Evolutionary conservation across 768 basidiomycete genomes (phyloP), one percentile per base, ranked within the genome.

Genomic region (Trametes punicea): DNA sequence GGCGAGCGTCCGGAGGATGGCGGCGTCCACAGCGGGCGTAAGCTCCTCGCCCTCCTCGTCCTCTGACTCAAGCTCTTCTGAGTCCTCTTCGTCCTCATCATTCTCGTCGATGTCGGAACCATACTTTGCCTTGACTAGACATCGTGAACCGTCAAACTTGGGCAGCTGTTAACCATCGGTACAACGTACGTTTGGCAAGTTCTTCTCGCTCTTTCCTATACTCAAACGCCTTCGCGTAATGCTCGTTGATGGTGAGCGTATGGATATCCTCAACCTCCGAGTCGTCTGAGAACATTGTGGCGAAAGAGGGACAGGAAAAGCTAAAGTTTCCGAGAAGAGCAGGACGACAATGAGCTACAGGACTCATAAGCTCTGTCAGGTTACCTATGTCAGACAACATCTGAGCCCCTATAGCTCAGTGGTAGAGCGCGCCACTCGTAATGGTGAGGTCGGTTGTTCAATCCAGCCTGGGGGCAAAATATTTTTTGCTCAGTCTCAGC

Each of bases 21-120:
- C 97, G 40, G 85, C 97, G 65, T 98, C 96, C 46, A 98, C 83
- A 0, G 86, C 87, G 4, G 94, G 93, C 0, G 95, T 98, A 47
- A 98, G 81, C 68, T 98, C 91, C 63, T 93, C 92, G 13, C 94
- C 97, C 55, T 96, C 90, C 66, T 94, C 90, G 68, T 98, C 95
- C 67, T 98, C 95, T 2, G 83, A 83, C 64, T 93, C 90, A 39
- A 82, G 86, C 26, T 81, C 80, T 67, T 92, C 89, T 0, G 86
- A 88, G 65, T 88, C 87, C 6, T 73, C 71, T 7, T 78, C 76
- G n/a, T 71, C 74, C 3, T 76, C 76, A 2, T 79, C 83, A 18
- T 73, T 73, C 11, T 77, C 76, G 31, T 85, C 84, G 34, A 72
- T 73, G 65, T 90, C 87, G 0, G 88, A 88, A 20, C 90, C 88